These are phyloP conservation scores for Spatholobus suberectus DNA, from an alignment of 306 rosid genomes.

Conservation along the genomic window DNA sequence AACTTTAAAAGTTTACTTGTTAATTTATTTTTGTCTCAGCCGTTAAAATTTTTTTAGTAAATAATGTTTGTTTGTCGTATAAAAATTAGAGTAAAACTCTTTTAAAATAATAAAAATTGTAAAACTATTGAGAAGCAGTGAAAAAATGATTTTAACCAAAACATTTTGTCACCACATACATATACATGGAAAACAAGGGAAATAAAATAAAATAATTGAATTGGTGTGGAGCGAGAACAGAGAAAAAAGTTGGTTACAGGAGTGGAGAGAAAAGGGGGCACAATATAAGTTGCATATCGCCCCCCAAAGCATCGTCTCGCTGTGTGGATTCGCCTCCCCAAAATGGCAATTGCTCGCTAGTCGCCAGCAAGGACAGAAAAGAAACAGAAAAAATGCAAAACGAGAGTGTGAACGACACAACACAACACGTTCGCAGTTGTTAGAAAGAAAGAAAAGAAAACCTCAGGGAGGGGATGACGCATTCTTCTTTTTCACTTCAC, in stretches of 20 bases:
- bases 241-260: constrained; percentile 46
- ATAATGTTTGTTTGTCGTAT: background rate
- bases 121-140: background rate
- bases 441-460: background rate
- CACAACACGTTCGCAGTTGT: background rate
- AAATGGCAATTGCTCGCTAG: constrained; percentile 5
- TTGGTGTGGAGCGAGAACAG: background rate
- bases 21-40: too few relatives aligned
- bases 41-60: too few relatives aligned
- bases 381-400: background rate
- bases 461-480: background rate
- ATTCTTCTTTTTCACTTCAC: background rate
- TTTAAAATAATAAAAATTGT: background rate
- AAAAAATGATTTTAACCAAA: background rate
- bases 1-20: too few relatives aligned
- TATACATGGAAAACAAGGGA: background rate
- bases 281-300: constrained; percentile 26
- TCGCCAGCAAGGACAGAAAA: background rate
- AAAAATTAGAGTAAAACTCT: background rate
- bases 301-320: background rate
- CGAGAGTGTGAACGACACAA: background rate
- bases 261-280: constrained; percentile 38
- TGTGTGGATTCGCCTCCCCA: background rate
- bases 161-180: background rate
- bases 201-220: background rate